Evolutionary conservation across 805 yeast genomes (phyloP).

Genomic region (Ogataea wickerhamii): DNA sequence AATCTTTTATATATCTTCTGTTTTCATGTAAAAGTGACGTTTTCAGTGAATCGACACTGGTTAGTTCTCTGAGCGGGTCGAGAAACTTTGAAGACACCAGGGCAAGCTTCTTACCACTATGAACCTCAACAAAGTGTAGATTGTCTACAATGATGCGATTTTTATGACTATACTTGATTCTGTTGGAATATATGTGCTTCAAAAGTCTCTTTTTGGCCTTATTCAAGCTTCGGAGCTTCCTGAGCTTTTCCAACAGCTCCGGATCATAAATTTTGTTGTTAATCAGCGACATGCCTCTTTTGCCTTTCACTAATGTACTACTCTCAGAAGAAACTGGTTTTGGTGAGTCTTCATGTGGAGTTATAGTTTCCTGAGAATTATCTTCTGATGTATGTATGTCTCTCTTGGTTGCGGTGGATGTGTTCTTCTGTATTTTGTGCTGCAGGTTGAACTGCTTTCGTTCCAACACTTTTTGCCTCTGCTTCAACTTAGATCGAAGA

Average conservation of each 20-base stretch:
- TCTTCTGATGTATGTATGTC: too few species aligned
- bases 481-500: constrained; percentile 16
- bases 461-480: constrained; percentile 12
- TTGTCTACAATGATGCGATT: constrained; percentile 44
- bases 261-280: constrained; percentile 35
- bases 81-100: constrained; percentile 31
- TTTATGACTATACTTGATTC: constrained; percentile 37
- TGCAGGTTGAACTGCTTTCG: constrained; percentile 6
- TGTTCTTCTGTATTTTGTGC: not conserved
- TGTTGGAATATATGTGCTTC: constrained; percentile 28
- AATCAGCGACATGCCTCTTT: constrained; percentile 38
- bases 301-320: constrained; percentile 20
- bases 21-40: constrained; percentile 13
- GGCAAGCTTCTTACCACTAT: constrained; percentile 39
- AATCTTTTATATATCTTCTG: constrained; percentile 20
- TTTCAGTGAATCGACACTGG: constrained; percentile 20
- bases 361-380: not conserved
- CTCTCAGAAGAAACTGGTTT: not conserved
- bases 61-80: constrained; percentile 11
- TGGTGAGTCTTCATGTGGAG: not conserved
- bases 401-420: not conserved
- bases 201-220: constrained; percentile 15
- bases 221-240: constrained; percentile 17
- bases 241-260: constrained; percentile 25
- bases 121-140: constrained; percentile 40